Conservation (phyloP, 75 land plant species). For the Chamaecyparis obtusa region DNA sequence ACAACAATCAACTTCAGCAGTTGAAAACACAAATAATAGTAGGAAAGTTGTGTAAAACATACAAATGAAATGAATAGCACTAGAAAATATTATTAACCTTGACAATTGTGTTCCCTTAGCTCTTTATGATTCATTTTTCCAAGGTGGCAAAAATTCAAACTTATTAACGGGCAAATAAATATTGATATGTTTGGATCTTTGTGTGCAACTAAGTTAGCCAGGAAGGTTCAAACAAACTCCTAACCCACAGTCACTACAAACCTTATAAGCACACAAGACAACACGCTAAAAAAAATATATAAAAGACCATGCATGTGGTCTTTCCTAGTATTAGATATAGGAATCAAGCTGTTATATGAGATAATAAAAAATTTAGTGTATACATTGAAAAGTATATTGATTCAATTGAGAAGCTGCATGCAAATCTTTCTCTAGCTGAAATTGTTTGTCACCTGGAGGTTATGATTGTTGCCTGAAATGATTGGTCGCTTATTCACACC, state of each 20-base stretch:
- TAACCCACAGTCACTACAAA: not conserved
- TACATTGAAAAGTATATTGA: not conserved
- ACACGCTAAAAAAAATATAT: not conserved
- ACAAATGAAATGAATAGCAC: not conserved
- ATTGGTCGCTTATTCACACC: slow-evolving; percentile 94
- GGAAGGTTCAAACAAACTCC: not conserved
- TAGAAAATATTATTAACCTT: not conserved
- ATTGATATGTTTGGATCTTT: not conserved
- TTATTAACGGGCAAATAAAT: not conserved
- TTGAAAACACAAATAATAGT: not conserved
- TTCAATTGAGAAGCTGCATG: not conserved
- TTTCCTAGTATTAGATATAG: not conserved
- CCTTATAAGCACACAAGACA: not conserved
- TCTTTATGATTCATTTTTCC: not conserved
- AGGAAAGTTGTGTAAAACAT: not conserved
- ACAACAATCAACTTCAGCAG: not conserved
- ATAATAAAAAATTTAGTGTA: not conserved
- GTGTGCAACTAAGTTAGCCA: not conserved
- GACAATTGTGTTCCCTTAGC: not conserved
- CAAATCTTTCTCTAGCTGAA: not conserved
- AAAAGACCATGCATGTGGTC: not conserved
- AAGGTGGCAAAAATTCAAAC: not conserved
- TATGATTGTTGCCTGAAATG: slow-evolving; percentile 90
- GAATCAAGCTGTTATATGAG: not conserved
- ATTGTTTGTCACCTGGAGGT: slow-evolving; percentile 65